A percentile compares a stretch with the other conserved stretches of the same genome.
Conservation (phyloP, 352 stramenopile genomes). For the Thraustochytrium sp. region DNA sequence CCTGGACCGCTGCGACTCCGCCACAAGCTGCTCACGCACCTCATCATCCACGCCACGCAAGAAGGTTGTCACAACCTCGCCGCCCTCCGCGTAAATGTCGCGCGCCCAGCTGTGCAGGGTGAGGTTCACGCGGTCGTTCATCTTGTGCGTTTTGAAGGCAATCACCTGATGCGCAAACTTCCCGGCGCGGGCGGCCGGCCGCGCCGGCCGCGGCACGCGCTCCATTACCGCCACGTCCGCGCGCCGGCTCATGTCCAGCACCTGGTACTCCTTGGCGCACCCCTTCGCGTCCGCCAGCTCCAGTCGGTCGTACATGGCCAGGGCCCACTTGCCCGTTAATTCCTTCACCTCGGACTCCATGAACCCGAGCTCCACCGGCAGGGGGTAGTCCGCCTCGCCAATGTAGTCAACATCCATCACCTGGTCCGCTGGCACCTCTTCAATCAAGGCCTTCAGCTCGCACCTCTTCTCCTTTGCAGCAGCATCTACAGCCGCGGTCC, state of each 20-base stretch:
- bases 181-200: background rate
- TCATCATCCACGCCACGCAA: background rate
- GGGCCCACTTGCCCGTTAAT: background rate
- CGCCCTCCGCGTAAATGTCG: background rate
- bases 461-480: background rate
- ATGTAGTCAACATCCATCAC: background rate
- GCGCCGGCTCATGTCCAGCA: background rate
- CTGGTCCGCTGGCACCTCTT: background rate
- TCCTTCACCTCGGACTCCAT: background rate
- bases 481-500: too few species aligned
- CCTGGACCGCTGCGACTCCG: background rate
- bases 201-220: background rate
- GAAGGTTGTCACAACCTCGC: background rate
- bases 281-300: background rate
- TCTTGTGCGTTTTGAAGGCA: background rate
- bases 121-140: background rate
- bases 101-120: background rate
- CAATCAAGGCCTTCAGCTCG: background rate
- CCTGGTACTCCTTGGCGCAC: background rate
- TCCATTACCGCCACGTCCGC: background rate
- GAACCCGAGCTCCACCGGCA: background rate
- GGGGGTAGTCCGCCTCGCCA: background rate
- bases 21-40: background rate
- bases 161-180: background rate
- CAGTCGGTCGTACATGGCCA: background rate